These are phyloP conservation scores for Ajuga chamaepitys DNA, from an alignment of 257 asterid genomes.

Conservation along the genomic window DNA sequence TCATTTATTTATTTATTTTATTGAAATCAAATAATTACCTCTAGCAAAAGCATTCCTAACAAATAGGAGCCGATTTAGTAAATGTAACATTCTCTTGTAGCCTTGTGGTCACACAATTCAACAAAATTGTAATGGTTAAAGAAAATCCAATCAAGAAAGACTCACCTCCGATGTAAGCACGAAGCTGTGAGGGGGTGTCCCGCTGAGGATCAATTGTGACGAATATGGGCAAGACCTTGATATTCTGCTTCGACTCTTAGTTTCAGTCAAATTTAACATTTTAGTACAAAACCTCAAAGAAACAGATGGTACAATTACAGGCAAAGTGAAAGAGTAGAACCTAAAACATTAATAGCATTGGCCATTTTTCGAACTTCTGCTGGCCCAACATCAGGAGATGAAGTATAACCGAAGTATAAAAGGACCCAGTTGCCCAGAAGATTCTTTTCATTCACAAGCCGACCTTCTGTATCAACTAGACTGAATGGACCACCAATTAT, in stretches of 20 bases:
- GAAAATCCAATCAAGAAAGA: conserved; percentile 3
- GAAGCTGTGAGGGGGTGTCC: conserved; percentile 82
- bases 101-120: not conserved
- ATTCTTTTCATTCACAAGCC: conserved; percentile 60
- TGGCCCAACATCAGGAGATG: conserved; percentile 98
- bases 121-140: not conserved
- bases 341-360: conserved; percentile 52
- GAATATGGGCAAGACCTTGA: conserved; percentile 74
- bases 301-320: not conserved
- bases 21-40: not conserved
- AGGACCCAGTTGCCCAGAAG: conserved; percentile 90
- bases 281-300: conserved; percentile 8
- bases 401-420: conserved; percentile 81
- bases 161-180: conserved; percentile 77
- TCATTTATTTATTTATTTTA: not conserved
- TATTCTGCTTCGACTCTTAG: conserved; percentile 59
- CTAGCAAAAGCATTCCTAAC: not conserved
- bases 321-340: conserved; percentile 30
- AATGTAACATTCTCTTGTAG: not conserved
- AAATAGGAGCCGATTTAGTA: not conserved
- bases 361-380: conserved; percentile 93
- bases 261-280: conserved; percentile 16
- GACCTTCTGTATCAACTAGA: conserved; percentile 61
- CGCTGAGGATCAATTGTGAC: conserved; percentile 97
- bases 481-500: conserved; percentile 93